Base-by-base conservation (phyloP, 2,329 filamentous ascomycete species). In the Nemania bipapillata region DNA sequence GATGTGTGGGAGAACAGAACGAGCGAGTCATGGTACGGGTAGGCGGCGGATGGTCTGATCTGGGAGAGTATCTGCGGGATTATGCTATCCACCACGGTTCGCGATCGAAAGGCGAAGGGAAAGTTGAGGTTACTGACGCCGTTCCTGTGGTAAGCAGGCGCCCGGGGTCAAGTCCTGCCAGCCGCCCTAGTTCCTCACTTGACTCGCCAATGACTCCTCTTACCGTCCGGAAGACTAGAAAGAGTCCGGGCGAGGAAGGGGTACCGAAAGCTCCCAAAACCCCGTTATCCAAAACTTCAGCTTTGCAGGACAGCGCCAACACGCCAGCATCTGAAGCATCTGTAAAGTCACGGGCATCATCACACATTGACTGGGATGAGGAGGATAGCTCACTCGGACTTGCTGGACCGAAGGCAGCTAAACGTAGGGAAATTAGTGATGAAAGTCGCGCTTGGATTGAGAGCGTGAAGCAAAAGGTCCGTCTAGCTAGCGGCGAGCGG, bases 1-100 rank as follows among this genome's bases (percentile, higher is more conserved):
- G 96, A 17, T 90, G 94, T 1, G 94, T 99, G 2, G 96, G 96
- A 57, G 94, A 97, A 79, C 86, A 89, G 65, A 93, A 92, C 17
- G 94, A 98, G 80, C 90, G 96, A 59, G 94, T 98, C 69, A 98
- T 99, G 96, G 96, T 99, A 7, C 92, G 96, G 40, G 95, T 99
- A 12, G 96, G 96, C 12, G 96, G 96, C 67, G 96, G 96, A n/a
- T 99, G 96, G 96, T 94, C 94, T 15, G 96, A 99, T 79, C 84
- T 99, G 22, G 95, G 92, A 42, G 96, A 98, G 79, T 99, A 97
- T 77, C 85, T 99, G 49, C 91, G 94, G 74, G 93, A 97, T 79
- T 99, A 97, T 76, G 94, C 94, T 7, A 89, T 90, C 67, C 96
- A 99, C 77, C 96, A 99, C 78, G 92, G 92, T 50, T 90, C 92